A percentile compares a stretch with the other conserved stretches of the same genome.
These are phyloP conservation scores for Fusarium aywerte DNA, from an alignment of 2,329 filamentous ascomycete species.

Conservation along the genomic window DNA sequence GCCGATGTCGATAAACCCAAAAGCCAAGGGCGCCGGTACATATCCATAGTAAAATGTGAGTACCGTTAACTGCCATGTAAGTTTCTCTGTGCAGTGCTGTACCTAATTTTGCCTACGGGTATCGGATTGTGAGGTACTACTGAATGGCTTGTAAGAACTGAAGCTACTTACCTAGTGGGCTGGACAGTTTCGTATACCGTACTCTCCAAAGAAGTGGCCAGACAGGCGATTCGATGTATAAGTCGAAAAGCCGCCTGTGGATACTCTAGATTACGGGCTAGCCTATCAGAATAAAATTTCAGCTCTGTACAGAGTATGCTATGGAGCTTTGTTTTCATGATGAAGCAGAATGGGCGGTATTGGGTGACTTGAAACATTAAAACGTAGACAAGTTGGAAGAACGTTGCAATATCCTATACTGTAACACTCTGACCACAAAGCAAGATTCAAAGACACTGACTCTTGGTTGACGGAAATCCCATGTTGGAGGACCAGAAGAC, in stretches of 20 bases:
- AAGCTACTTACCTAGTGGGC: too few species aligned
- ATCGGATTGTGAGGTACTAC: too few species aligned
- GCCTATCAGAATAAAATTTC: conserved; percentile 16
- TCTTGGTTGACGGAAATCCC: background rate
- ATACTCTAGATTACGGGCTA: conserved; percentile 15
- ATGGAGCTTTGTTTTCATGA: background rate
- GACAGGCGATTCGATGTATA: background rate
- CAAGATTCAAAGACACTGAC: background rate
- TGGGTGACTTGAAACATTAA: conserved; percentile 2
- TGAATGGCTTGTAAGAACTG: too few species aligned
- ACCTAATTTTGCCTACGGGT: too few species aligned
- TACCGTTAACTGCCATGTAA: background rate
- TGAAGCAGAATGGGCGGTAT: background rate
- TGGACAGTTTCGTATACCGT: too few species aligned
- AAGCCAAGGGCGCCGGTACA: background rate
- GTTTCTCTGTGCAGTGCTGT: background rate
- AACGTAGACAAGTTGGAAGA: background rate
- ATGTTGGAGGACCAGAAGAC: background rate
- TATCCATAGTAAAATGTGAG: background rate
- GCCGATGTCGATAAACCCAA: conserved; percentile 19
- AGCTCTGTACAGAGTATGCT: background rate
- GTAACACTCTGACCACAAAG: background rate
- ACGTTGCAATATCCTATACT: background rate
- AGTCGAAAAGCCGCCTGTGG: background rate
- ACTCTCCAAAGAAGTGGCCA: too few species aligned